phyloP scores from a whole-genome alignment of 805 yeast genomes.

The Saccharomycopsis fermentans region DNA sequence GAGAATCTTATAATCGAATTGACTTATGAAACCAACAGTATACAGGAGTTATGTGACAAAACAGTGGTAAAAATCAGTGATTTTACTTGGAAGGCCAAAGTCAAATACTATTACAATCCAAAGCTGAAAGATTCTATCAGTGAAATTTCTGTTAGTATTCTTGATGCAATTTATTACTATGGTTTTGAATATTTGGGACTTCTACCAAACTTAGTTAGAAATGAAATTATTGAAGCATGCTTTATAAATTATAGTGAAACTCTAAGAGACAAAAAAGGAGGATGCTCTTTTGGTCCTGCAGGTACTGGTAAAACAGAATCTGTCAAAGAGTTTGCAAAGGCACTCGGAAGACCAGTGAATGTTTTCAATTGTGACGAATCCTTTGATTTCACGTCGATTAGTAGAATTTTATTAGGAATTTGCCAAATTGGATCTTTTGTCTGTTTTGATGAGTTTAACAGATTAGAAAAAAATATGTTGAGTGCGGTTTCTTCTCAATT shows the following conservation, averaged over 20 bases:
- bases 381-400: conserved; percentile 71
- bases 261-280: conserved; percentile 65
- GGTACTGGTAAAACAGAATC: conserved; percentile 97
- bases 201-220: conserved; percentile 62
- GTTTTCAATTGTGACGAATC: conserved; percentile 90
- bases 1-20: conserved; percentile 61
- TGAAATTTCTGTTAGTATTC: conserved; percentile 40
- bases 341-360: conserved; percentile 68
- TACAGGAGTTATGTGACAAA: conserved; percentile 20
- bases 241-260: conserved; percentile 68
- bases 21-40: conserved; percentile 45
- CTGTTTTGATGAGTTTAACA: conserved; percentile 90
- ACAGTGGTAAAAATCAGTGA: conserved; percentile 15
- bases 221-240: conserved; percentile 59
- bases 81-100: conserved; percentile 43
- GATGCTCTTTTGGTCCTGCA: conserved; percentile 91
- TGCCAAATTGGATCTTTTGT: conserved; percentile 88
- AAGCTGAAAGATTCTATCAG: conserved; percentile 23
- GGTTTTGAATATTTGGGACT: conserved; percentile 80
- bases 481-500: conserved; percentile 82
- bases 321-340: conserved; percentile 71
- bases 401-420: conserved; percentile 67
- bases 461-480: conserved; percentile 58
- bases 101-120: conserved; percentile 35
- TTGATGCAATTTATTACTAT: conserved; percentile 42